Base-by-base conservation (phyloP, 2,329 filamentous ascomycete species). In the Penicillium sumatraense region DNA sequence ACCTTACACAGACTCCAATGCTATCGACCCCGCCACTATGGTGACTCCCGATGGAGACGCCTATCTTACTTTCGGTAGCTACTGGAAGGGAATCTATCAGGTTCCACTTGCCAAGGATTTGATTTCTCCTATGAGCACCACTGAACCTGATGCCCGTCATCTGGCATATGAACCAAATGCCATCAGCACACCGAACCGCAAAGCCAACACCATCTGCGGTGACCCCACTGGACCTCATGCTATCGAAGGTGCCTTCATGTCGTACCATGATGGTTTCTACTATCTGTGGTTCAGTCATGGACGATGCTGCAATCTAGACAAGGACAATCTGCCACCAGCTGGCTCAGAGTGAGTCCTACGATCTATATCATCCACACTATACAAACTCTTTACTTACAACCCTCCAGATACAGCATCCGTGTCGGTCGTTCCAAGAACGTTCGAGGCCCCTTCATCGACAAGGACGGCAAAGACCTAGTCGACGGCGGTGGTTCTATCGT, bases 11-110 rank as follows among this genome's bases (percentile, higher is more conserved):
- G 56, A 70, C 4, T 85, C 84, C 65, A 87, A 87, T 61, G 80
- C 83, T 40, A 86, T 91, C 65, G 89, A 87, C 62, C 73, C 80
- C 2, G 82, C 81, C 54, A 70, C 86, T 4, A 65, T 86, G 51
- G 61, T 76, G 11, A 73, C 73, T 35, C 45, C 53, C 1, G 64
- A 68, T 21, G 63, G 64, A 3, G 60, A 63, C 5, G 81, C 79
- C 59, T 80, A 79, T 55, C 71, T 87, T 63, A 83, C 78, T 49
- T 90, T 88, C 57, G 88, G 88, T 40, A 87, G 84, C 40, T 90
- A 89, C 78, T 91, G 87, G 86, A 73, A 75, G 5, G 83, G 86
- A 60, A 80, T 90, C 59, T 88, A 84, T 77, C 83, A 86, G 66
- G 81, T 86, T 1, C 71, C 76, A 31, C 78, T 89, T 56, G 57